phyloP scores from a whole-genome alignment of 805 yeast species.

The Metschnikowia anglica region DNA sequence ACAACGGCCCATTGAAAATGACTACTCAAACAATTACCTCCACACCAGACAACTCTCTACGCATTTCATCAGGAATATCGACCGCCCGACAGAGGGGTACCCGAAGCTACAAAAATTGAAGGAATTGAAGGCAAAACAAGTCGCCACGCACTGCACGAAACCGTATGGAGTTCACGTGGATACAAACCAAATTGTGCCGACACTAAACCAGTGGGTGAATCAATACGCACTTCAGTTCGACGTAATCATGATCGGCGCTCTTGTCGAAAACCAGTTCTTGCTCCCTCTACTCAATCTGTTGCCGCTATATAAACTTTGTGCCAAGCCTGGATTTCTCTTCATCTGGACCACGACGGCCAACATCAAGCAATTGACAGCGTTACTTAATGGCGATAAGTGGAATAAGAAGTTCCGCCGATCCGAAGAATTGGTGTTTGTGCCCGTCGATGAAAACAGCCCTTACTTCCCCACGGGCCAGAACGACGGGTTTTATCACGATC shows the following conservation, averaged over 20 bases:
- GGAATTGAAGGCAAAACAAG: constrained; percentile 61
- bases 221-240: constrained; percentile 67
- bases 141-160: constrained; percentile 49
- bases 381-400: constrained; percentile 51
- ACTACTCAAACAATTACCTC: constrained; percentile 68
- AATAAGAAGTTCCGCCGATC: constrained; percentile 75
- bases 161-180: constrained; percentile 66
- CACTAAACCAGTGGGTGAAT: constrained; percentile 60
- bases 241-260: constrained; percentile 88
- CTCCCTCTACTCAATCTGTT: constrained; percentile 59
- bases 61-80: constrained; percentile 60
- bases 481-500: constrained; percentile 19
- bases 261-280: constrained; percentile 70
- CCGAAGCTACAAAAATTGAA: constrained; percentile 76
- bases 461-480: constrained; percentile 58
- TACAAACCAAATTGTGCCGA: constrained; percentile 53
- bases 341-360: constrained; percentile 84
- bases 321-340: constrained; percentile 83
- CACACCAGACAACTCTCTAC: constrained; percentile 65
- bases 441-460: constrained; percentile 62
- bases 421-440: constrained; percentile 83
- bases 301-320: constrained; percentile 70
- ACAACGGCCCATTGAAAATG: constrained; percentile 50
- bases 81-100: constrained; percentile 74
- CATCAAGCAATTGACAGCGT: constrained; percentile 58